Percentiles rank a stretch among this genome's conserved stretches.
phyloP scores from a whole-genome alignment of 495 filamentous ascomycete species.

The Penicillium atrosanguineum region DNA sequence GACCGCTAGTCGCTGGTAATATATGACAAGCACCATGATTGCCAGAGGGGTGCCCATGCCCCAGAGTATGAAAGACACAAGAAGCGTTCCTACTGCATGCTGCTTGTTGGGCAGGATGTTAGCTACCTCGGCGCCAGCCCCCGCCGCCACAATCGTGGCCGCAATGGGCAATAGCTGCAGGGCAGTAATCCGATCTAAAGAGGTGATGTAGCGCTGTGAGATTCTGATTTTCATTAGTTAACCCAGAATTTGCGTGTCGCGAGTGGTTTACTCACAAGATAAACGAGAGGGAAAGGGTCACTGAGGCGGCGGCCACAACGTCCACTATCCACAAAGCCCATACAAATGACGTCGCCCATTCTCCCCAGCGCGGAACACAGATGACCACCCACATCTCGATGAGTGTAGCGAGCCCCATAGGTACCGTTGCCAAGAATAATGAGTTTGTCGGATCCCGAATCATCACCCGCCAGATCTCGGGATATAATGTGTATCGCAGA shows the following conservation, averaged over 20 bases:
- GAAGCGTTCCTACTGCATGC: constrained; percentile 37
- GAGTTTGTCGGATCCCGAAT: constrained; percentile 45
- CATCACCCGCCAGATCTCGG: constrained; percentile 45
- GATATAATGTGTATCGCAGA: constrained; percentile 47
- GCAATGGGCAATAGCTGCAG: constrained; percentile 47
- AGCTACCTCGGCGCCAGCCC: constrained; percentile 40
- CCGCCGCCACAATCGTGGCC: constrained; percentile 45
- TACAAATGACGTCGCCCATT: constrained; percentile 30
- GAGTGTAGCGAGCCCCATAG: constrained; percentile 52
- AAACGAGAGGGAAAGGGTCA: constrained; percentile 42
- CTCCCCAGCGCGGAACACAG: constrained; percentile 45
- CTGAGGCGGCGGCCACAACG: constrained; percentile 32
- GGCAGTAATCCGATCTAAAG: constrained; percentile 43
- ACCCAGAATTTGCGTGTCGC: no score
- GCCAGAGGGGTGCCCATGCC: constrained; percentile 44
- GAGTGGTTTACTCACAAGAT: constrained; percentile 29
- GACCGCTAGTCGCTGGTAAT: constrained; percentile 46
- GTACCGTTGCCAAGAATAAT: constrained; percentile 45
- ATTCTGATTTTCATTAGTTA: constrained; percentile 16
- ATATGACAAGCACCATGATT: constrained; percentile 42
- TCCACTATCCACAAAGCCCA: constrained; percentile 51
- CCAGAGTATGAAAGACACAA: constrained; percentile 46
- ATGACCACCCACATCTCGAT: constrained; percentile 46
- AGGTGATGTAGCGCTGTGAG: constrained; percentile 37
- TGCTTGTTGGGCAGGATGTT: constrained; percentile 21